Percentiles rank a stretch among this genome's conserved stretches.
Evolutionary conservation across 208 protist genomes (phyloP).

Genomic region (Leishmania tarentolae): DNA sequence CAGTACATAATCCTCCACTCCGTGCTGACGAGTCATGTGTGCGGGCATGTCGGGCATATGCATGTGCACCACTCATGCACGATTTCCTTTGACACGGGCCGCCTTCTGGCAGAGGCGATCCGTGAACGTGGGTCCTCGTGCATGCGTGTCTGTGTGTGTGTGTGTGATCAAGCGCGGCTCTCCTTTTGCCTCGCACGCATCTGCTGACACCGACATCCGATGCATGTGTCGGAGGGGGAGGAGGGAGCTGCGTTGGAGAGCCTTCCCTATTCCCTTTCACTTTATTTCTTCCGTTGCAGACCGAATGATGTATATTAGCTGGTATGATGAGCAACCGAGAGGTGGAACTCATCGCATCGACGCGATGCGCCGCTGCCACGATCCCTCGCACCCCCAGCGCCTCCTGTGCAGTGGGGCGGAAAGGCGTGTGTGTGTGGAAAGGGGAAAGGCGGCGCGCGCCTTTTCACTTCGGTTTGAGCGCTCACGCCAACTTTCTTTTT

Average conservation of each 20-base stretch:
- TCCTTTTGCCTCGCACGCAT: background rate
- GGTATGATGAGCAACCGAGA: background rate
- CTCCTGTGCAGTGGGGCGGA: background rate
- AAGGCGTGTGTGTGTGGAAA: background rate
- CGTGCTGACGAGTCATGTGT: background rate
- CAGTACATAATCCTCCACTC: background rate
- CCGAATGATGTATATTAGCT: background rate
- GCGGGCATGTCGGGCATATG: background rate
- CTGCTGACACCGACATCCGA: background rate
- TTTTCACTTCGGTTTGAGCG: background rate
- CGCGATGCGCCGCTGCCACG: background rate
- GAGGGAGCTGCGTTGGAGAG: background rate
- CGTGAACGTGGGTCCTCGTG: background rate
- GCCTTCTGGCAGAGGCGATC: conserved; percentile 38
- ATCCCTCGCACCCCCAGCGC: background rate
- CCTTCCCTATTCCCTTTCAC: background rate
- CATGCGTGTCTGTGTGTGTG: background rate
- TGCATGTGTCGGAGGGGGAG: background rate
- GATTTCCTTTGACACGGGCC: background rate
- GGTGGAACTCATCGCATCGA: background rate
- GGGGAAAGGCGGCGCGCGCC: background rate
- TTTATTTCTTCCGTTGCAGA: background rate
- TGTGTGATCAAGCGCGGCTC: background rate
- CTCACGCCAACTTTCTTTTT: too few species aligned
- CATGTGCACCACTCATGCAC: background rate